Conservation (phyloP, 192 early-diverging fungal genomes). For the Podila minutissima region DNA sequence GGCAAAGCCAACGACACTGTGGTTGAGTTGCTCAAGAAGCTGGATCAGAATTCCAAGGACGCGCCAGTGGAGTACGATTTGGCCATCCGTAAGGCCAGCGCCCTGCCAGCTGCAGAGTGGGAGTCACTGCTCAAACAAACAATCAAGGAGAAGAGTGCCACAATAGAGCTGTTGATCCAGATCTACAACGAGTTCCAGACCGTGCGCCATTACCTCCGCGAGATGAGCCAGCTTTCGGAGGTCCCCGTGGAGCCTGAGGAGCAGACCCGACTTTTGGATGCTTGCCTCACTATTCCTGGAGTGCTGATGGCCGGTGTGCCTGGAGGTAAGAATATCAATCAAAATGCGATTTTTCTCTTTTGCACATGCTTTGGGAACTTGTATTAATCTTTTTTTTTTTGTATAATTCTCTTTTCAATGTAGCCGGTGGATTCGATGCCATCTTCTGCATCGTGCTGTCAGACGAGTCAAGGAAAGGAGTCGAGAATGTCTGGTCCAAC, state of each 20-base stretch:
- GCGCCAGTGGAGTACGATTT: constrained; percentile 55
- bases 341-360: not conserved
- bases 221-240: constrained; percentile 74
- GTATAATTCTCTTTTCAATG: not conserved
- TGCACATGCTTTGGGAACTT: not conserved
- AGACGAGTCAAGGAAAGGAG: constrained; percentile 54
- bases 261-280: constrained; percentile 90
- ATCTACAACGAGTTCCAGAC: constrained; percentile 51
- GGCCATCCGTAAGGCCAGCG: constrained; percentile 49
- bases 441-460: constrained; percentile 89
- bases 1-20: constrained; percentile 68
- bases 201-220: constrained; percentile 75
- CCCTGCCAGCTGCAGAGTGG: constrained; percentile 14
- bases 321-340: constrained; percentile 67
- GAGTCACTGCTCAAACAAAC: constrained; percentile 47
- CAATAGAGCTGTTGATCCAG: constrained; percentile 25
- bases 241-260: constrained; percentile 92
- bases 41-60: constrained; percentile 31
- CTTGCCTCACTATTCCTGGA: constrained; percentile 81
- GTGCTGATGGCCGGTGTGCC: constrained; percentile 95
- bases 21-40: constrained; percentile 61
- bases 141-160: constrained; percentile 19
- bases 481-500: constrained; percentile 69
- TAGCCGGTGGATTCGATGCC: constrained; percentile 97
- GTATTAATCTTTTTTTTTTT: not conserved